Evolutionary conservation across 805 yeast species (phyloP).

Genomic region (Scheffersomyces amazonensis): DNA sequence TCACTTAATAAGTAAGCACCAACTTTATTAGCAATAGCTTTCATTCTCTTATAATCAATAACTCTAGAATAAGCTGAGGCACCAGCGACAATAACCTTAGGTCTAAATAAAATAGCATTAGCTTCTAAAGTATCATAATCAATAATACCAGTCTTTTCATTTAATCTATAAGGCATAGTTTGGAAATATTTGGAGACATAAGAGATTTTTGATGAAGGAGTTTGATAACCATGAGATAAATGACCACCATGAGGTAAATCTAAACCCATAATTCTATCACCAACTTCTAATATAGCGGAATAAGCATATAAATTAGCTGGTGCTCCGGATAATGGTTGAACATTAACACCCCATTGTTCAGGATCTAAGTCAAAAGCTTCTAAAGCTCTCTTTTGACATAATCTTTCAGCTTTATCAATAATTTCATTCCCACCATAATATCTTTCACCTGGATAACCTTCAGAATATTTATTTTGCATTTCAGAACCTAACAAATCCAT

Average conservation of each 20-base stretch:
- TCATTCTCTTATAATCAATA: slow-evolving; percentile 95
- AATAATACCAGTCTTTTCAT: slow-evolving; percentile 87
- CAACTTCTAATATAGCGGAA: slow-evolving; percentile 91
- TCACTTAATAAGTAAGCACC: slow-evolving; percentile 96
- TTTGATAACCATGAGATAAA: slow-evolving; percentile 97
- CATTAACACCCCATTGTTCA: slow-evolving; percentile 96
- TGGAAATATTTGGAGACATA: slow-evolving; percentile 95
- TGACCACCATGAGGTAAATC: slow-evolving; percentile 99
- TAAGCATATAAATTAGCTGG: slow-evolving; percentile 98
- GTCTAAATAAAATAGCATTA: slow-evolving; percentile 89
- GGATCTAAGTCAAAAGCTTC: slow-evolving; percentile 80
- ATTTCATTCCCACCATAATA: slow-evolving; percentile 98
- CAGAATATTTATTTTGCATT: slow-evolving; percentile 98
- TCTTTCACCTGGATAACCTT: slow-evolving; percentile 98
- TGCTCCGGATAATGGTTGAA: slow-evolving; percentile 93
- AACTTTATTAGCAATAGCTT: slow-evolving; percentile 93
- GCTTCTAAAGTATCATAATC: slow-evolving; percentile 94
- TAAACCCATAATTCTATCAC: slow-evolving; percentile 96
- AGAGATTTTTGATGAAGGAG: slow-evolving; percentile 88
- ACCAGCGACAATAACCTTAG: slow-evolving; percentile 95
- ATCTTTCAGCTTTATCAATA: slow-evolving; percentile 87
- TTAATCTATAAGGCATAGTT: slow-evolving; percentile 97
- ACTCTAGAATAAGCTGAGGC: slow-evolving; percentile 97
- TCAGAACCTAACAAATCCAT: slow-evolving; percentile 96
- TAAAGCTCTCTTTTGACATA: slow-evolving; percentile 94